These are phyloP conservation scores for Volvox carteri DNA, from an alignment of 163 green algal species.

Conservation along the genomic window DNA sequence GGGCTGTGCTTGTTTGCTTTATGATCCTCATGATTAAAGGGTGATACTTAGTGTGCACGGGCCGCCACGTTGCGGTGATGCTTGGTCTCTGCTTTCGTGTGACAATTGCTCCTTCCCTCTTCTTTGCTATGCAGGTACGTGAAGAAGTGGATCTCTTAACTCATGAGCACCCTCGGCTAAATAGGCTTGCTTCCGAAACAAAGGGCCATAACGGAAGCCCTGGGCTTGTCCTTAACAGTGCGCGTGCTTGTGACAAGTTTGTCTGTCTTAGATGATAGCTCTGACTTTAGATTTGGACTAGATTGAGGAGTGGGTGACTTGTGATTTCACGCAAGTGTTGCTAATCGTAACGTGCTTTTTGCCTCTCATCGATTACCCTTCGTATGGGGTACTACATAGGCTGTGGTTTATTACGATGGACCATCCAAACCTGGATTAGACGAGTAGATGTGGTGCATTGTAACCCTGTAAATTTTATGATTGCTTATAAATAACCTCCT, in stretches of 20 bases:
- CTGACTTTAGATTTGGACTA: neutral
- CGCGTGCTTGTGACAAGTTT: neutral
- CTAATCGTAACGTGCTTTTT: neutral
- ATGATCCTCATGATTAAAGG: neutral
- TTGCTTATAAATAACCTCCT: no score
- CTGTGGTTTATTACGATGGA: no score
- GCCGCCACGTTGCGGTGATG: constrained; percentile 24
- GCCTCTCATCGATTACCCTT: neutral
- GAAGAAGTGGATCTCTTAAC: constrained; percentile 62
- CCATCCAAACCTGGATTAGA: no score
- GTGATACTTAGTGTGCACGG: neutral
- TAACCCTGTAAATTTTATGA: no score
- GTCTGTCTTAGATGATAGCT: neutral
- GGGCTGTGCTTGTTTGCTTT: neutral
- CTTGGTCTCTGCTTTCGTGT: neutral
- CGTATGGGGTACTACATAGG: no score
- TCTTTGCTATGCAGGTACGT: constrained; percentile 42
- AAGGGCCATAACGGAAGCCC: neutral
- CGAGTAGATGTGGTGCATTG: no score
- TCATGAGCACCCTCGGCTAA: neutral
- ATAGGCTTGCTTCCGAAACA: constrained; percentile 15
- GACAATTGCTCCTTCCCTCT: no score
- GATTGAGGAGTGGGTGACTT: neutral
- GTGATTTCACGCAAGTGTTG: neutral
- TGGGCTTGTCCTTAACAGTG: neutral